Percentiles rank a stretch among this genome's conserved stretches.
Conservation (phyloP, 495 filamentous ascomycete species). For the Ramalina intermedia region DNA sequence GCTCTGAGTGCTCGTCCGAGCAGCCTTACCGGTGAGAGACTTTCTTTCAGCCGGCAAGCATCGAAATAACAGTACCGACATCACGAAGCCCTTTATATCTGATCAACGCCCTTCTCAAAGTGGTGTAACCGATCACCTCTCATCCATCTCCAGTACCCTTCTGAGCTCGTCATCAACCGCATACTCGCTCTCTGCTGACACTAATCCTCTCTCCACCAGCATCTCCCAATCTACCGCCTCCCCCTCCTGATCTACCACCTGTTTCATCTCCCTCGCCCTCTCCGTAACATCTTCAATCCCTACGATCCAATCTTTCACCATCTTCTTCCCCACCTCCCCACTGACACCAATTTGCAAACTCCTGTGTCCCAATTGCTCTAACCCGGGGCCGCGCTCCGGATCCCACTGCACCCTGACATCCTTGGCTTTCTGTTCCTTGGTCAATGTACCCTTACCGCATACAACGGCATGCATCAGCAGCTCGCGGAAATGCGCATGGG, state of each 20-base stretch:
- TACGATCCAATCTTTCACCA: slow-evolving; percentile 37
- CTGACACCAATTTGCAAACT: slow-evolving; percentile 48
- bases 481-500: slow-evolving; percentile 26
- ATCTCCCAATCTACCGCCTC: slow-evolving; percentile 19
- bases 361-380: slow-evolving; percentile 31
- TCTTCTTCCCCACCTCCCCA: slow-evolving; percentile 24
- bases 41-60: too few species aligned
- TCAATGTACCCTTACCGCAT: slow-evolving; percentile 14
- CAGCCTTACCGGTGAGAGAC: too few species aligned
- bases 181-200: slow-evolving; percentile 35
- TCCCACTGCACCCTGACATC: slow-evolving; percentile 48
- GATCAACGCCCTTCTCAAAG: too few species aligned
- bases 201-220: slow-evolving; percentile 23
- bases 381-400: slow-evolving; percentile 33
- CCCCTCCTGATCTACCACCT: slow-evolving; percentile 25
- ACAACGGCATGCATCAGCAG: slow-evolving; percentile 18
- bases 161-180: slow-evolving; percentile 24
- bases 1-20: too few species aligned
- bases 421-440: slow-evolving; percentile 17
- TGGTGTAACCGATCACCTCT: not conserved
- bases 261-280: slow-evolving; percentile 29
- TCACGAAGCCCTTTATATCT: too few species aligned
- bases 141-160: slow-evolving; percentile 15
- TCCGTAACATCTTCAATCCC: slow-evolving; percentile 45
- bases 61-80: too few species aligned